Conservation (phyloP, 2,329 filamentous ascomycete species). For the Tolypocladium ophioglossoides region DNA sequence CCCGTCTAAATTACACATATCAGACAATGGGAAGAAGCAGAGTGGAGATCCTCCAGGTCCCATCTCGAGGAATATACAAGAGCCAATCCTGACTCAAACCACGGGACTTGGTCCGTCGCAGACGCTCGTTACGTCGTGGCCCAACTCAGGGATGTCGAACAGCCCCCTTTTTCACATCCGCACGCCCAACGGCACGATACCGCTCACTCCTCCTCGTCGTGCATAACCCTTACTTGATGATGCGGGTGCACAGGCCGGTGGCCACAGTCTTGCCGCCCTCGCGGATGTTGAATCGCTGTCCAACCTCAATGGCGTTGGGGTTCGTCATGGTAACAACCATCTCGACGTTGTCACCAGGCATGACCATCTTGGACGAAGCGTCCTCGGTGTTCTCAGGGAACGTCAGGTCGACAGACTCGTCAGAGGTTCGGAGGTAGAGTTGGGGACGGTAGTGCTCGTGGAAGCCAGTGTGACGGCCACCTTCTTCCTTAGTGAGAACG, state of each 20-base stretch:
- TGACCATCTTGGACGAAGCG: constrained; percentile 66
- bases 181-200: background rate
- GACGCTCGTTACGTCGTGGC: constrained; percentile 6
- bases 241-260: constrained; percentile 71
- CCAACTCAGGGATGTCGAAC: background rate
- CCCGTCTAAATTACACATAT: constrained; percentile 25
- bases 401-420: constrained; percentile 65
- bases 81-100: constrained; percentile 19
- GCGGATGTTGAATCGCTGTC: constrained; percentile 96
- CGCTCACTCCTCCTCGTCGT: background rate
- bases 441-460: constrained; percentile 93
- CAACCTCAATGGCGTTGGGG: constrained; percentile 78
- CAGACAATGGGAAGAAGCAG: constrained; percentile 28
- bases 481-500: constrained; percentile 94
- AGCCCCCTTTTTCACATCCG: constrained; percentile 2
- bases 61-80: constrained; percentile 25
- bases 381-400: constrained; percentile 82
- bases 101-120: constrained; percentile 8
- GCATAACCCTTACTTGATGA: constrained; percentile 40
- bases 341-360: constrained; percentile 98
- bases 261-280: constrained; percentile 89
- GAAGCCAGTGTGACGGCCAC: constrained; percentile 94
- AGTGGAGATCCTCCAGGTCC: constrained; percentile 28
- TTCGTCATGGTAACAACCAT: constrained; percentile 82
- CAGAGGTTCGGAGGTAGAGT: constrained; percentile 89